Evolutionary conservation across 306 rosid species (phyloP), one percentile per base, ranked within the genome.

Genomic region (Chamaecrista fasciculata): DNA sequence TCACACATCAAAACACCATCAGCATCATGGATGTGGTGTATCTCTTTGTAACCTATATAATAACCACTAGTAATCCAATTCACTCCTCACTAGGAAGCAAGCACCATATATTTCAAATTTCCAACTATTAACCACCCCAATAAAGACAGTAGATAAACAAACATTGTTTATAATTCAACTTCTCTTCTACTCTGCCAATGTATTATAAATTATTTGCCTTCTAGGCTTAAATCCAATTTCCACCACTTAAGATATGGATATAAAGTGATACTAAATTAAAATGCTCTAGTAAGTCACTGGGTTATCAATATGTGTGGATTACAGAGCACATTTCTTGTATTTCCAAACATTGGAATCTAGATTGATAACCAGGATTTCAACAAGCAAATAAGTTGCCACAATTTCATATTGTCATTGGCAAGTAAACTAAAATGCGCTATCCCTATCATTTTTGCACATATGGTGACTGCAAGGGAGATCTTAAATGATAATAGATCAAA

Each of bases 291-390:
- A 75, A 70, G 14, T 42, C 53, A 59, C 49, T 18, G 8, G 46
- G 36, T 60, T 18, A 25, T 23, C 2, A 23, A 65, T 26, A 56
- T 15, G 24, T 26, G 48, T 15, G 24, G 24, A 72, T 58, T 24
- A 67, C 73, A 29, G 62, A 47, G 29, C 67, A 61, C 67, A 20
- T 71, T 60, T 44, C 37, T 61, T 46, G 67, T 11, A 50, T 52
- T 31, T 33, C 56, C 29, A 40, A 70, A 37, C 8, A 59, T 39
- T 40, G 69, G 47, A 31, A 40, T 62, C 76, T 50, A 48, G 60
- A 74, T 57, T 75, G 60, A 65, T 67, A 62, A 31, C 26, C 34
- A 44, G 42, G 31, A 68, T 28, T 26, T 46, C 49, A 74, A 53
- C 60, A 68, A 21, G 12, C 26, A 75, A 70, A 11, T 25, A 71